A percentile compares a stretch with the other conserved stretches of the same genome.
These are phyloP conservation scores for Cryphonectria nitschkei DNA, from an alignment of 2,329 filamentous ascomycete species.

Conservation along the genomic window DNA sequence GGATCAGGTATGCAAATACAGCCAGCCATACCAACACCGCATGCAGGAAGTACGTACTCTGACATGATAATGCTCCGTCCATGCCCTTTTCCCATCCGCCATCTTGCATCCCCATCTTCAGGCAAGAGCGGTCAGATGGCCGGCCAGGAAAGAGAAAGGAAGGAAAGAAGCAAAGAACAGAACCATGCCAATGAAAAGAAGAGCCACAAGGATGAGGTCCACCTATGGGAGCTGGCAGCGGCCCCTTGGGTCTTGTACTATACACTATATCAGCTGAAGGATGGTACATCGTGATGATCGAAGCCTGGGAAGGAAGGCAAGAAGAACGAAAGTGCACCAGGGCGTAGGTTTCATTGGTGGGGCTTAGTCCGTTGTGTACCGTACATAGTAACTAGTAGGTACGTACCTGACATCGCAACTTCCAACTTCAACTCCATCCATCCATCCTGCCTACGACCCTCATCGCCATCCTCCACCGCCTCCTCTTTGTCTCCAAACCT, in stretches of 20 bases:
- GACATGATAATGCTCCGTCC: not conserved
- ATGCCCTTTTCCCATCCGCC: not conserved
- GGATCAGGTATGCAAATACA: not conserved
- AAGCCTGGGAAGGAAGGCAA: conserved; percentile 4
- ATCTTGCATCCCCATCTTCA: not conserved
- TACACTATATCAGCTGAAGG: not conserved
- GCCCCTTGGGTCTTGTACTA: not conserved
- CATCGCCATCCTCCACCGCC: too few species aligned
- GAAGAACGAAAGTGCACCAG: not conserved
- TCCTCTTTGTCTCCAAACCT: not conserved
- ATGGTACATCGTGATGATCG: not conserved
- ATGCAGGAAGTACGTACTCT: not conserved
- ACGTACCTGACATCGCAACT: not conserved
- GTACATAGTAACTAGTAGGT: not conserved
- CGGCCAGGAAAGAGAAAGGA: not conserved
- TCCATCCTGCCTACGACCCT: not conserved
- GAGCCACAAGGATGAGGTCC: not conserved
- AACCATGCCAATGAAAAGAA: not conserved
- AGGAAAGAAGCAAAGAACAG: not conserved
- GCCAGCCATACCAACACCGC: not conserved
- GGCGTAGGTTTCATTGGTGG: conserved; percentile 3
- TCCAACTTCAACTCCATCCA: not conserved
- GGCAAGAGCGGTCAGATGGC: not conserved
- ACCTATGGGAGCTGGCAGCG: not conserved
- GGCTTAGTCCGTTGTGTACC: not conserved